phyloP scores from a whole-genome alignment of 768 basidiomycete species.

The Artomyces pyxidatus region DNA sequence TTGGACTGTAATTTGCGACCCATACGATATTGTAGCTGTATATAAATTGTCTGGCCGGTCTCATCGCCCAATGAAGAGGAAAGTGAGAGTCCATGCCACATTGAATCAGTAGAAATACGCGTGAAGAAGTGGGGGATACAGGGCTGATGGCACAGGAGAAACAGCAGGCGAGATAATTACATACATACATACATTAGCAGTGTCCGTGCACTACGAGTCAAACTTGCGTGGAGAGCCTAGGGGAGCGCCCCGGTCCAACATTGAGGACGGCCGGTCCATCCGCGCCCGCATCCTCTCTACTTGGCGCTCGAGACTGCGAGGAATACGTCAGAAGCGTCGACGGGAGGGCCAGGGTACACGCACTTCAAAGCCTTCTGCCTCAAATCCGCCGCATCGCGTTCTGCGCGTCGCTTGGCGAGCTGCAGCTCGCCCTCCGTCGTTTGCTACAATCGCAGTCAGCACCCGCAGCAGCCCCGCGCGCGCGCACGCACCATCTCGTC shows the following conservation, averaged over 20 bases:
- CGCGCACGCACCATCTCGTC: slow-evolving; percentile 47
- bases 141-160: too few relatives aligned
- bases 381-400: slow-evolving; percentile 67
- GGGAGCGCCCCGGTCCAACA: slow-evolving; percentile 2
- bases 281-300: not conserved
- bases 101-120: too few relatives aligned
- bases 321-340: not conserved
- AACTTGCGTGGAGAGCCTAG: not conserved
- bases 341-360: slow-evolving; percentile 18
- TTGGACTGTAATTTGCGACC: too few relatives aligned
- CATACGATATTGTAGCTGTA: too few relatives aligned
- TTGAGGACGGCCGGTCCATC: not conserved
- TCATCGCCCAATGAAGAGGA: too few relatives aligned
- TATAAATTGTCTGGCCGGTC: too few relatives aligned
- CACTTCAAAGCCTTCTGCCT: slow-evolving; percentile 65
- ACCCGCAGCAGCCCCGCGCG: not conserved
- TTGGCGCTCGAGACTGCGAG: not conserved
- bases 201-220: not conserved
- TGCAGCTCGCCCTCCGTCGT: slow-evolving; percentile 60
- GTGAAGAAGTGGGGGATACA: too few relatives aligned
- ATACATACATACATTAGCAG: too few relatives aligned
- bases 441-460: slow-evolving; percentile 38
- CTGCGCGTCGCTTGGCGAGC: slow-evolving; percentile 65
- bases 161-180: too few relatives aligned
- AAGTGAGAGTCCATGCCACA: too few relatives aligned